Base-by-base conservation (phyloP, 2,329 filamentous ascomycete genomes). In the Phialocephala sp. region DNA sequence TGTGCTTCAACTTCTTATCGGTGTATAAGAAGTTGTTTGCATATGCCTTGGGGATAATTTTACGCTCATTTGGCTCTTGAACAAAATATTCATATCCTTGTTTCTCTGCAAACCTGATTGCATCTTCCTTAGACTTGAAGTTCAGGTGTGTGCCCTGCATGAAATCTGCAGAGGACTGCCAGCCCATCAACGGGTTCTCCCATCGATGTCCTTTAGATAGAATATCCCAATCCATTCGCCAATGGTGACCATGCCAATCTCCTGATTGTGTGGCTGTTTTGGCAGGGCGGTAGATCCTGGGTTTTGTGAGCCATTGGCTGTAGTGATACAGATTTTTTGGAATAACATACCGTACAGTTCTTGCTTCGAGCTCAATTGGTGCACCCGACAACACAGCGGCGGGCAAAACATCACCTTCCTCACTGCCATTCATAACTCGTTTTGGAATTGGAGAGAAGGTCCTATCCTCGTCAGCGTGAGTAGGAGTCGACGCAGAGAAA, bases 21-120 rank as follows among this genome's bases (percentile, higher is more conserved):
- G 89, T 89, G 83, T 96, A 94, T 69, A 94, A 77, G 80, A 98
- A 99, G 83, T 98, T 97, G 81, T 97, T 96, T 67, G 95, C 94
- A 79, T 99, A 99, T 12, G 92, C 91, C 87, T 99, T 99, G 67
- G 93, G 92, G 18, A 88, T 83, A 74, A 97, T 90, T 76, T 90
- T 91, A 77, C 95, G 89, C 80, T 88, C 87, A 76, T 97, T 96
- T 41, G 95, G 94, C 82, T 98, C 95, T 84, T 98, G 95, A 27
- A 99, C 94, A 78, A 95, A 98, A 81, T 97, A 99, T 78, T 99
- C 94, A 78, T 99, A 99, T 41, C 96, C 95, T 80, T 99, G 95
- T 86, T 98, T 99, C 83, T 98, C 91, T 27, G 96, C 95, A 77
- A 99, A 99, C 66, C 85, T 83, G 75, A 99, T 94, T 71, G 95